These are phyloP conservation scores for Pleodorina starrii DNA, from an alignment of 139 green algal species.

Conservation along the genomic window DNA sequence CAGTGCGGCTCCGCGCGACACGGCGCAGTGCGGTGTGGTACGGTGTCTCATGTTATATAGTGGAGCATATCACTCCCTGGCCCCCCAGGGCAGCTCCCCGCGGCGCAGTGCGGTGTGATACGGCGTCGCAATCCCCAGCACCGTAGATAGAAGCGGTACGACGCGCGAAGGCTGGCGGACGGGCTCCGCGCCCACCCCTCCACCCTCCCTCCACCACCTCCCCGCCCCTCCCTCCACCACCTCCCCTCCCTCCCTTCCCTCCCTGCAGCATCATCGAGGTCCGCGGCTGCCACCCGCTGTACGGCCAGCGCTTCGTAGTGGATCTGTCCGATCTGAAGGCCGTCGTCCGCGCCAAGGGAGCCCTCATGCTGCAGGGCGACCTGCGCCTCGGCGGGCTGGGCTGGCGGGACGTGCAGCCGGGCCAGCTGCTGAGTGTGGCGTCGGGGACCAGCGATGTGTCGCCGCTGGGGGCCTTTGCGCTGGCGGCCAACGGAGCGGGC, in stretches of 20 bases:
- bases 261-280: conserved; percentile 35
- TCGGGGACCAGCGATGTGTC: not conserved
- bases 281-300: conserved; percentile 27
- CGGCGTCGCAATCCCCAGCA: too few species aligned
- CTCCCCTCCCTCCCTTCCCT: not conserved
- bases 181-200: not conserved
- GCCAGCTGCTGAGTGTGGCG: not conserved
- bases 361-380: conserved; percentile 21
- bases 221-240: too few species aligned
- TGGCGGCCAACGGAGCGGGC: not conserved
- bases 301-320: not conserved
- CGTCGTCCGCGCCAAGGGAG: not conserved
- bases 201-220: not conserved
- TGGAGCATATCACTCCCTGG: too few species aligned
- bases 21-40: too few species aligned
- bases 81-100: too few species aligned
- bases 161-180: too few species aligned
- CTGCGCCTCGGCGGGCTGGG: conserved; percentile 1
- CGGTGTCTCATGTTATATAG: too few species aligned
- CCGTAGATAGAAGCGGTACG: too few species aligned
- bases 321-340: conserved; percentile 11
- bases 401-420: not conserved
- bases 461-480: conserved; percentile 13
- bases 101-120: too few species aligned
- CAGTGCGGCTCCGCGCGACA: too few species aligned